Evolutionary conservation across 176 grass and related monocot species (phyloP), one percentile per base, ranked within the genome.

Genomic region (Phragmites australis): DNA sequence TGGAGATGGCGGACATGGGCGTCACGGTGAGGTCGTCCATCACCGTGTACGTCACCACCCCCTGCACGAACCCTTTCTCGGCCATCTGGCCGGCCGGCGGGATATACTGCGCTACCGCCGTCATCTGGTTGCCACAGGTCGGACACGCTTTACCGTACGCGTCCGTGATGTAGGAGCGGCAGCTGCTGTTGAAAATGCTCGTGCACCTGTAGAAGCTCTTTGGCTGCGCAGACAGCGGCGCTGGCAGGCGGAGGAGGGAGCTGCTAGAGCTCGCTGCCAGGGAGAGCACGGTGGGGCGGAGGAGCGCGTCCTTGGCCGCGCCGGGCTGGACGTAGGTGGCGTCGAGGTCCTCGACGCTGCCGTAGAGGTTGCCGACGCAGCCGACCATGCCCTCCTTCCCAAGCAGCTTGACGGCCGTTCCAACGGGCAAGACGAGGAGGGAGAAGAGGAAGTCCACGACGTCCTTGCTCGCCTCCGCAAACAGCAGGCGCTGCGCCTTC

Each of bases 1-100:
- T 80, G 4, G 88, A 88, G 48, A 90, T 83, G 81, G 81, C 8
- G 18, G 81, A 83, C 82, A 84, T 84, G 62, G 62, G 72, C 26
- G 6, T 14, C 0, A 84, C 25, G 0, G 34, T 26, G 25, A 84
- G 72, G 27, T 66, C 6, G 40, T 84, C 81, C 72, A 16, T 45
- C 19, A 81, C 67, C 41, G 26, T 81, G 53, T 81, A 81, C 19
- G 68, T 73, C 14, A 83, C 67, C 0, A 50, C 4, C 68, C 43
- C 80, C 43, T 66, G 77, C 32, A 92, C 90, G 63, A 87, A 86
- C 8, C 83, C 87, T 2, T 18, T 6, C 18, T 0, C 65, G 0
- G 27, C 5, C 10, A 4, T n/a, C 73, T 60, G 56, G 1, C 9
- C 14, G 0, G 58, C 29, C 5, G 52, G 15, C n/a, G 72, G 4